A percentile compares a stretch with the other conserved stretches of the same genome.
Conservation (phyloP, 2,329 filamentous ascomycete genomes). For the Eutypella sp. region DNA sequence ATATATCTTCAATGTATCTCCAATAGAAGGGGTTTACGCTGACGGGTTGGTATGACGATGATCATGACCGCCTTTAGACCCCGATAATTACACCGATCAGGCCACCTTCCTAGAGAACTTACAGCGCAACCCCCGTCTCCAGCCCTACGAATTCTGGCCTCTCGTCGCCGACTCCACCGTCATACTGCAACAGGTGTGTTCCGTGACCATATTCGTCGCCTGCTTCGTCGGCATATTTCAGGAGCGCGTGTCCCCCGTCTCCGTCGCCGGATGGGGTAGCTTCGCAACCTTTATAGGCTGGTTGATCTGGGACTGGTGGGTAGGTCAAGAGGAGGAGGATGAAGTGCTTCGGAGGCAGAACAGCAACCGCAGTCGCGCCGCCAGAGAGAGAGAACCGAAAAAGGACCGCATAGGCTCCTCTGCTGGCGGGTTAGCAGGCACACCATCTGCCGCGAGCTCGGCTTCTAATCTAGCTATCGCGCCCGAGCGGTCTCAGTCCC, state of each 20-base stretch:
- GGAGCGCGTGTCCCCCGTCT: conserved; percentile 81
- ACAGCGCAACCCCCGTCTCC: conserved; percentile 86
- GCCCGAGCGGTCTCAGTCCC: conserved; percentile 20
- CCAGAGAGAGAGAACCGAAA: conserved; percentile 24
- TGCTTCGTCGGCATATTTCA: conserved; percentile 90
- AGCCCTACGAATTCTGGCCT: conserved; percentile 98
- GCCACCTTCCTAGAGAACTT: conserved; percentile 94
- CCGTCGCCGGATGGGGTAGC: conserved; percentile 80
- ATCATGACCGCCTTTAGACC: conserved; percentile 49
- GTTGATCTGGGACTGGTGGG: conserved; percentile 89
- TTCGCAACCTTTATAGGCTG: conserved; percentile 80
- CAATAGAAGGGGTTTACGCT: too few species aligned
- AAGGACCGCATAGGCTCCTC: conserved; percentile 23
- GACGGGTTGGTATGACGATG: neutral
- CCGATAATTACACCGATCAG: conserved; percentile 98
- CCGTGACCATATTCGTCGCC: conserved; percentile 88
- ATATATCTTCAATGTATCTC: neutral
- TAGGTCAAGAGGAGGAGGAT: conserved; percentile 61
- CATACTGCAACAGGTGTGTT: conserved; percentile 94
- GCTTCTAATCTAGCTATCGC: conserved; percentile 37
- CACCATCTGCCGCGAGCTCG: conserved; percentile 40
- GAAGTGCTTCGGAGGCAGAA: conserved; percentile 33
- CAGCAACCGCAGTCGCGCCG: conserved; percentile 30
- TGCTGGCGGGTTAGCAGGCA: conserved; percentile 13
- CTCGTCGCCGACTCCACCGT: conserved; percentile 92